A percentile compares a stretch with the other conserved stretches of the same genome.
These are phyloP conservation scores for Eucalyptus decipiens DNA, from an alignment of 345 rosid genomes.

Conservation along the genomic window DNA sequence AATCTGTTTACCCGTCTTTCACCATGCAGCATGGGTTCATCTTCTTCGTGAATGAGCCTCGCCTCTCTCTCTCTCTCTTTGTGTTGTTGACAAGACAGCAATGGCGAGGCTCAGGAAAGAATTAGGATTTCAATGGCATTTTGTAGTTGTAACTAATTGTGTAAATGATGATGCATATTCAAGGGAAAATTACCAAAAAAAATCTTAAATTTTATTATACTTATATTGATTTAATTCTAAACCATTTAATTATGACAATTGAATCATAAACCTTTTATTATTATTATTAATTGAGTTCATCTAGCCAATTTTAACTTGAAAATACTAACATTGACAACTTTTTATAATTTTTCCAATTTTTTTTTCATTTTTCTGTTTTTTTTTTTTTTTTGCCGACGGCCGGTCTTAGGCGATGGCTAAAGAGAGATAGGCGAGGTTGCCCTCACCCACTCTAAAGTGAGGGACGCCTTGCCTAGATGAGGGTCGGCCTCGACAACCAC, in stretches of 20 bases:
- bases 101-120: not conserved
- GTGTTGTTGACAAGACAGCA: not conserved
- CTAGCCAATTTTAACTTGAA: not conserved
- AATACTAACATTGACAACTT: too few species aligned
- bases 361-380: too few species aligned
- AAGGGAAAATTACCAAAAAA: not conserved
- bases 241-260: fast-evolving
- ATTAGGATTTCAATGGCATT: not conserved
- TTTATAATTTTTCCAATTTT: too few species aligned
- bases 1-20: not conserved
- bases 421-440: too few species aligned
- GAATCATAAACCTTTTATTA: too few species aligned
- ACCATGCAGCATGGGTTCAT: not conserved
- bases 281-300: too few species aligned
- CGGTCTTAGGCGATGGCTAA: too few species aligned
- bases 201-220: not conserved
- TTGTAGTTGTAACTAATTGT: not conserved
- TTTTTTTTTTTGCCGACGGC: too few species aligned
- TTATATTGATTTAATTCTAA: too few species aligned
- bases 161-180: not conserved
- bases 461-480: too few species aligned
- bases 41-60: not conserved
- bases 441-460: too few species aligned
- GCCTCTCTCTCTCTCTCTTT: not conserved
- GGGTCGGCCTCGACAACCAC: too few species aligned